These are phyloP conservation scores for Lachnum nothofagi DNA, from an alignment of 2,329 filamentous ascomycete species.

Conservation along the genomic window DNA sequence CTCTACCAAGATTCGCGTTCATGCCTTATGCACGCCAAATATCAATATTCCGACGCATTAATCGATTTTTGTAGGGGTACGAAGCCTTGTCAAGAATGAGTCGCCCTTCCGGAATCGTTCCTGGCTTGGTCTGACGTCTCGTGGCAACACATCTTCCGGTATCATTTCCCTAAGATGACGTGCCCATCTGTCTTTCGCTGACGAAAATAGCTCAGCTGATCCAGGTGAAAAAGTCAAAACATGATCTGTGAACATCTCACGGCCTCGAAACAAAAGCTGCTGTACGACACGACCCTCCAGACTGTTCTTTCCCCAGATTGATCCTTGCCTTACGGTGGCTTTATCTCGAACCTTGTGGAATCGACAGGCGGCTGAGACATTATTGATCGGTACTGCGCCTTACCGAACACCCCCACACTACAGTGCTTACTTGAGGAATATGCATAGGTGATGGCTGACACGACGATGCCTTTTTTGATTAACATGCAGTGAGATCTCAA, in stretches of 20 bases:
- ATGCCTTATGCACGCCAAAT: neutral
- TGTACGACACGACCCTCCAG: neutral
- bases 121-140: neutral
- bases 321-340: neutral
- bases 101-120: neutral
- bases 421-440: no score
- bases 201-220: slow-evolving; percentile 1
- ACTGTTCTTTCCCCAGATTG: neutral
- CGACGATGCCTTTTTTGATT: no score
- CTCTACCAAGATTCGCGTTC: neutral
- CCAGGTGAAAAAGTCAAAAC: neutral
- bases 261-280: neutral
- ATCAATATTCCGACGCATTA: neutral
- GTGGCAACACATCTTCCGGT: neutral
- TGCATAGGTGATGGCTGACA: no score
- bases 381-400: no score
- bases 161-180: no score
- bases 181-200: neutral
- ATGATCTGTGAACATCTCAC: neutral
- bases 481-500: no score
- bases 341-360: neutral
- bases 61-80: neutral
- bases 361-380: neutral
- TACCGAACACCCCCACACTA: no score
- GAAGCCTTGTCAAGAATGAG: neutral